Conservation (phyloP, 345 rosid genomes). For the Kernera saxatilis region DNA sequence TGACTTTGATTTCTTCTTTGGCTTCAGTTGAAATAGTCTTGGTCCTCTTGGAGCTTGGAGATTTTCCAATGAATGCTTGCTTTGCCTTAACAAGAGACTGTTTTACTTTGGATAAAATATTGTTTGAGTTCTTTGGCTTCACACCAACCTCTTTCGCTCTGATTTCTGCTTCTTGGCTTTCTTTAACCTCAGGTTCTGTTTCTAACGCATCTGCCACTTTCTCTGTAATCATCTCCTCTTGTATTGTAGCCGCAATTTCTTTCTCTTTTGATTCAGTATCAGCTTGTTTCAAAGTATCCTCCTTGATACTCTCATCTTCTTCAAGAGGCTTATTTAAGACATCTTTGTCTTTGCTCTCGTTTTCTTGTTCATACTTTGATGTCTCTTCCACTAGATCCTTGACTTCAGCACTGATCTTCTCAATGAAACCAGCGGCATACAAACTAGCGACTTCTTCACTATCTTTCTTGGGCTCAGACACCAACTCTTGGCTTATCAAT, state of each 20-base stretch:
- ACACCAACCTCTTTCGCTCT: conserved; percentile 29
- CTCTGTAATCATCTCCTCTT: not conserved
- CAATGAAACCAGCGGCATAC: not conserved
- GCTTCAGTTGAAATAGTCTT: conserved; percentile 21
- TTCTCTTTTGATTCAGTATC: not conserved
- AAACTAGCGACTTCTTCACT: not conserved
- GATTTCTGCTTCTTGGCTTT: conserved; percentile 21
- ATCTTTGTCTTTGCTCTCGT: not conserved
- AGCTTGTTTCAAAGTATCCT: not conserved
- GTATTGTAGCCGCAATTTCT: not conserved
- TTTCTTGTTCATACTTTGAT: not conserved
- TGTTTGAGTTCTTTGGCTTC: conserved; percentile 46
- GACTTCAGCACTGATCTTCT: not conserved
- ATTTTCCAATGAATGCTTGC: conserved; percentile 49
- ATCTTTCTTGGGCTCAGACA: not conserved
- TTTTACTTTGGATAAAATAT: conserved; percentile 47
- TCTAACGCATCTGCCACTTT: conserved; percentile 2
- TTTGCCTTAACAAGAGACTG: conserved; percentile 52
- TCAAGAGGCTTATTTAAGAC: not conserved
- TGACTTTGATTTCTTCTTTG: conserved; percentile 35
- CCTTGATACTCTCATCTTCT: not conserved
- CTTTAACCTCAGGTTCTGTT: conserved; percentile 7
- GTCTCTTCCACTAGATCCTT: not conserved
- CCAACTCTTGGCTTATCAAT: not conserved
- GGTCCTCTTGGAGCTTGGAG: conserved; percentile 35